Percentiles rank a stretch among this genome's conserved stretches.
Evolutionary conservation across 179 eudicot genomes (phyloP).

Genomic region (Pouteria campechiana): DNA sequence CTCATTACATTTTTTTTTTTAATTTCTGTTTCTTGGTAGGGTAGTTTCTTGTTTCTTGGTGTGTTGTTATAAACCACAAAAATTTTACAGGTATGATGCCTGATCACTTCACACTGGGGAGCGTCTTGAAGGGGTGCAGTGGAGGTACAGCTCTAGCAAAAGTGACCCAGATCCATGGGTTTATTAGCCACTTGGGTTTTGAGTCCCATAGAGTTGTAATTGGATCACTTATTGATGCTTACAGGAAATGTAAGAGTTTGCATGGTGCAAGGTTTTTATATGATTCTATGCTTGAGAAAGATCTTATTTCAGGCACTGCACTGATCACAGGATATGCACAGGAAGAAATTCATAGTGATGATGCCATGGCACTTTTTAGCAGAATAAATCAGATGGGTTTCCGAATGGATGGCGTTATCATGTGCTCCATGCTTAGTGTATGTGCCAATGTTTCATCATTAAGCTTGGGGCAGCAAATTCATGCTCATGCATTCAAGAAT

Average conservation of each 20-base stretch:
- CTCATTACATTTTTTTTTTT: background rate
- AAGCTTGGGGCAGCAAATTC: slow-evolving; percentile 54
- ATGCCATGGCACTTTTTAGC: slow-evolving; percentile 38
- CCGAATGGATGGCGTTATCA: slow-evolving; percentile 31
- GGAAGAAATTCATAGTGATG: slow-evolving; percentile 15
- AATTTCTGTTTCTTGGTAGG: background rate
- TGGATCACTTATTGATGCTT: slow-evolving; percentile 47
- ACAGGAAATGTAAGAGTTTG: slow-evolving; percentile 50
- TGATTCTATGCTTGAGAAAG: slow-evolving; percentile 26
- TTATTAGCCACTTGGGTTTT: slow-evolving; percentile 34
- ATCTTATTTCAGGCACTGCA: slow-evolving; percentile 35
- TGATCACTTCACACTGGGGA: slow-evolving; percentile 53
- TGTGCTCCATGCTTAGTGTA: slow-evolving; percentile 49
- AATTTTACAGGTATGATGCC: slow-evolving; percentile 42
- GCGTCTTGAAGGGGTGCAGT: slow-evolving; percentile 29
- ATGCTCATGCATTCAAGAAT: slow-evolving; percentile 34
- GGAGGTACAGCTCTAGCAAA: slow-evolving; percentile 11
- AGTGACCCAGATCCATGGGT: slow-evolving; percentile 34
- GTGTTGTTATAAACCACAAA: background rate
- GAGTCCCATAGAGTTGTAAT: slow-evolving; percentile 24
- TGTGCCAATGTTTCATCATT: slow-evolving; percentile 45
- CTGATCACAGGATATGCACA: slow-evolving; percentile 52
- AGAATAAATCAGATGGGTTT: slow-evolving; percentile 26
- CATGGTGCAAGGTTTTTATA: slow-evolving; percentile 25
- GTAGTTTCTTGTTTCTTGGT: background rate